Conservation (phyloP, 2,329 filamentous ascomycete genomes). For the Microdochium bolleyi region DNA sequence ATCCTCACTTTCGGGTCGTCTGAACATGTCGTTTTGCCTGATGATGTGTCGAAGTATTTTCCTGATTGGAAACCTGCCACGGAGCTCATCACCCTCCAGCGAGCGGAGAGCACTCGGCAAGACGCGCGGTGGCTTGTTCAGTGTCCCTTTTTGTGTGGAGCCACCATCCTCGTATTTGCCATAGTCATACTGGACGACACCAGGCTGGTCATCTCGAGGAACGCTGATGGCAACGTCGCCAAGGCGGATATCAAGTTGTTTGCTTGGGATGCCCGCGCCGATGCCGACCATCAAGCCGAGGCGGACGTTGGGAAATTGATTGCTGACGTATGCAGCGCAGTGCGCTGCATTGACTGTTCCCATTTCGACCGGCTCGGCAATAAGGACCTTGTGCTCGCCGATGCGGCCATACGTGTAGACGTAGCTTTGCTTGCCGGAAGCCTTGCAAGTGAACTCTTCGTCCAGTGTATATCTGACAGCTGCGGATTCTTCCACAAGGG, state of each 20-base stretch:
- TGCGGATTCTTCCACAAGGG: slow-evolving; percentile 4
- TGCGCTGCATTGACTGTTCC: slow-evolving; percentile 5
- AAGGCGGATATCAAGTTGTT: slow-evolving; percentile 1
- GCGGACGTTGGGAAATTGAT: slow-evolving; percentile 2
- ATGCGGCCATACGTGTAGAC: slow-evolving; percentile 5
- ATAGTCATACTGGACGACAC: slow-evolving; percentile 5
- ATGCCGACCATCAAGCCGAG: slow-evolving; percentile 6
- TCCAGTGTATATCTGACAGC: slow-evolving; percentile 5
- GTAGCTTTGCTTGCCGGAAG: slow-evolving; percentile 1
- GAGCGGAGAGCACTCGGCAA: slow-evolving; percentile 2
- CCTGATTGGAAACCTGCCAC: neutral
- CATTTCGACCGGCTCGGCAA: slow-evolving; percentile 3
- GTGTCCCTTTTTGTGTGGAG: slow-evolving; percentile 1
- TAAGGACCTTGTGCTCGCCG: slow-evolving; percentile 5
- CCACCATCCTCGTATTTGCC: neutral
- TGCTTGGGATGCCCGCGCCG: slow-evolving; percentile 5
- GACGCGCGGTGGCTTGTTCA: slow-evolving; percentile 4
- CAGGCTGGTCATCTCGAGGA: neutral
- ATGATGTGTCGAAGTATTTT: neutral
- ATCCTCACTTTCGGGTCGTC: neutral
- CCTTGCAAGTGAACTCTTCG: slow-evolving; percentile 3
- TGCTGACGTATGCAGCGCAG: neutral
- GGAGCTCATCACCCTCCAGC: slow-evolving; percentile 1
- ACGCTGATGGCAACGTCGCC: slow-evolving; percentile 6
- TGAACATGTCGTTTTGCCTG: neutral